phyloP scores from a whole-genome alignment of 495 filamentous ascomycete genomes.

The Neurospora discreta region DNA sequence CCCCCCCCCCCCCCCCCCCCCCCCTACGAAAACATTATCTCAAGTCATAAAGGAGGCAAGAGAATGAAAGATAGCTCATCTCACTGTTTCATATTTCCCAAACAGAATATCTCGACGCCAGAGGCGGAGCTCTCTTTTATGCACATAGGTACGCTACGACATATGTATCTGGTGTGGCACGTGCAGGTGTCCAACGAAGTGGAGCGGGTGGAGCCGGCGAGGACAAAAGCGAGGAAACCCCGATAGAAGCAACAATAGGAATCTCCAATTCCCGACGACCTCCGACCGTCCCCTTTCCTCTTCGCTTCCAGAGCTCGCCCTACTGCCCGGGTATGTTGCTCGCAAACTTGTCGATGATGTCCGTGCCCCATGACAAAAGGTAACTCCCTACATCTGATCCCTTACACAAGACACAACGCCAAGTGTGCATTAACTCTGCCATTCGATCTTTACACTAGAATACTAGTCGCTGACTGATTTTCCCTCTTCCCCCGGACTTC shows the following conservation, averaged over 20 bases:
- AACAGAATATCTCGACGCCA: neutral
- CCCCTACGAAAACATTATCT: neutral
- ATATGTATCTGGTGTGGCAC: neutral
- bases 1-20: too few relatives aligned
- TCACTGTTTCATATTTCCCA: neutral
- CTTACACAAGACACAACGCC: neutral
- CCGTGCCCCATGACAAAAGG: neutral
- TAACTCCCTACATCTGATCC: neutral
- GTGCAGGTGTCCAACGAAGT: neutral
- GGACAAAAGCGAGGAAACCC: neutral
- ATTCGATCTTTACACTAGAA: neutral
- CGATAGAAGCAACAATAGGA: neutral
- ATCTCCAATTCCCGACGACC: neutral
- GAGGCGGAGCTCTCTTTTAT: neutral
- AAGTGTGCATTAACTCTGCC: neutral
- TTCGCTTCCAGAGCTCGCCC: neutral
- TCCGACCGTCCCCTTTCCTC: neutral
- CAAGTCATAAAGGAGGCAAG: neutral
- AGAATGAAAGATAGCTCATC: neutral
- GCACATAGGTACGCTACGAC: neutral
- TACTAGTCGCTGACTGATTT: neutral
- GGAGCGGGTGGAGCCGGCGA: neutral
- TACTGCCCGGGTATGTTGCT: neutral
- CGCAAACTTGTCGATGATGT: neutral
- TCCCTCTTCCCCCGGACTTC: neutral